Base-by-base conservation (phyloP, 148 eudicot species). In the Pharnaceum exiguum region DNA sequence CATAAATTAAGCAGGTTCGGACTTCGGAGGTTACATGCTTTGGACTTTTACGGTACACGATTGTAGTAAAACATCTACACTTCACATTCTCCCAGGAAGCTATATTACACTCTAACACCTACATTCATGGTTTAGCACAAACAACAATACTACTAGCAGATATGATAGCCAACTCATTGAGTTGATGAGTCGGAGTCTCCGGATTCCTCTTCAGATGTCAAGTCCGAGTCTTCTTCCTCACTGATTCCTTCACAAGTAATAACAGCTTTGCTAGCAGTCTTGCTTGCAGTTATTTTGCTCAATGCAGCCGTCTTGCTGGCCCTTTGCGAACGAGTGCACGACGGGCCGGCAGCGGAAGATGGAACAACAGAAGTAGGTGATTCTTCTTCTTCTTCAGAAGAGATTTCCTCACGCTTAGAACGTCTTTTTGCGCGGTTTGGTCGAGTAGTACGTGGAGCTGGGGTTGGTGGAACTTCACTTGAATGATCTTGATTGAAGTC, bases 221-320 rank as follows among this genome's bases (percentile, higher is more conserved):
- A 75, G 25, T 82, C 94, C 0, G 75, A 72, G 13, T 39, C 67
- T 18, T 70, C 72, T 46, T 72, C 85, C 68, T 79, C 83, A 40
- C 81, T 94, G 10, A 72, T 73, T 16, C 52, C 77, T 26, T 66
- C 77, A 12, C 39, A n/a, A n/a, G n/a, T n/a, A n/a, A n/a, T n/a
- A n/a, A n/a, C 67, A 31, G 57, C 66, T 18, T 71, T 56, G 36
- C 31, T 68, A 6, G 56, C 29, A 17, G 79, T 49, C 35, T 60
- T 67, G 26, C 64, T 67, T 60, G 90, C 75, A n/a, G 86, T 77
- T 63, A 93, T 66, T 59, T 82, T 93, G 39, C 69, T 65, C 69
- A 93, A 59, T 26, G 99, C 99, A 21, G 91, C 96, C 4, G 96
- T 79, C 79, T 93, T 93, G 77, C 96, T 89, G 21, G 91, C 95